These are phyloP conservation scores for Aspergillus sp. DNA, from an alignment of 2,329 filamentous ascomycete species.

Conservation along the genomic window DNA sequence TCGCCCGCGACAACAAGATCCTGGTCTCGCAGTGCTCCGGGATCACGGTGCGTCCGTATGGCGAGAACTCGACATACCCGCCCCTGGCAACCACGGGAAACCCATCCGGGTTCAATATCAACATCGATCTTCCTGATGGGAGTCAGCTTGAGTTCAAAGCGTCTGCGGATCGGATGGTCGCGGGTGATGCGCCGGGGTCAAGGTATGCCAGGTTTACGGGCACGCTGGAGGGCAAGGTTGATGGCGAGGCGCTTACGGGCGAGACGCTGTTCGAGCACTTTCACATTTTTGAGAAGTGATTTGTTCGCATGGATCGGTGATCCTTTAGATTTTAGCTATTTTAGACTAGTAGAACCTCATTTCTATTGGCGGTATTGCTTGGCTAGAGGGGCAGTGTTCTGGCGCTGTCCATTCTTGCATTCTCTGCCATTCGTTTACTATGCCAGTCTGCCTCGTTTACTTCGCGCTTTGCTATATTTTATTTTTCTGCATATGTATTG, in stretches of 20 bases:
- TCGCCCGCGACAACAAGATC: constrained; percentile 42
- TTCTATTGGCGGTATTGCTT: too few species aligned
- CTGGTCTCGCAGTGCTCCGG: not conserved
- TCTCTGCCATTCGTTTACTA: not conserved
- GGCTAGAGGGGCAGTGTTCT: not conserved
- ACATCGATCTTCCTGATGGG: not conserved
- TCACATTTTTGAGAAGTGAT: not conserved
- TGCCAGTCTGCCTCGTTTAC: not conserved
- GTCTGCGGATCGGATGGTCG: not conserved
- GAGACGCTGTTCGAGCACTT: constrained; percentile 1
- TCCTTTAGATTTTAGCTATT: not conserved
- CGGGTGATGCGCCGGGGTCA: too few species aligned
- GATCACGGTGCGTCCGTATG: not conserved
- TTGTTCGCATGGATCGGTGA: not conserved
- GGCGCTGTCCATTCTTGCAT: not conserved
- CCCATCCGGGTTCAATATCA: not conserved
- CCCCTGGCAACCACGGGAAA: not conserved
- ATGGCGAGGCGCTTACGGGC: not conserved
- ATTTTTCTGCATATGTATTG: too few species aligned
- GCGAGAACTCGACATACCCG: constrained; percentile 3
- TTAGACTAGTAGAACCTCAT: not conserved
- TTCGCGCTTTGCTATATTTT: too few species aligned
- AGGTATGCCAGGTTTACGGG: not conserved
- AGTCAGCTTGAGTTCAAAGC: not conserved
- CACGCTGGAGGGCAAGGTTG: not conserved